Conservation (phyloP, 176 grass and related monocot genomes). For the Eragrostis curvula region DNA sequence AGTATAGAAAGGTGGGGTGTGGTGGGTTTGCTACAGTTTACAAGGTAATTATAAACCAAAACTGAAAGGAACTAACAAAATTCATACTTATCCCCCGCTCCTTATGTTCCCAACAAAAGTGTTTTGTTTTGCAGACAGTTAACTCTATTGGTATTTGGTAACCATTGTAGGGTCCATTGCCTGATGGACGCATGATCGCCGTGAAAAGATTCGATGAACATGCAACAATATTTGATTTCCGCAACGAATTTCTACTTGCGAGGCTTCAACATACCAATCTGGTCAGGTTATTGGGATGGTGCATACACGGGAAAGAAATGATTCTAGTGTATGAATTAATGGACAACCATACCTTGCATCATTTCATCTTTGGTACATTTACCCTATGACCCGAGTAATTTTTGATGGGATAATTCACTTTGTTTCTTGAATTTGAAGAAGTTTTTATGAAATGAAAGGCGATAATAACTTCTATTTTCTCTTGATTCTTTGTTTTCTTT, state of each 20-base stretch:
- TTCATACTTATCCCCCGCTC: neutral
- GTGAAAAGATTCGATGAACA: conserved; percentile 40
- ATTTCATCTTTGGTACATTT: conserved; percentile 30
- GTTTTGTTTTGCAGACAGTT: neutral
- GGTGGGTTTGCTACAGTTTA: conserved; percentile 52
- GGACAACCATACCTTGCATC: conserved; percentile 21
- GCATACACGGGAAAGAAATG: conserved; percentile 43
- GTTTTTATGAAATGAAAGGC: neutral
- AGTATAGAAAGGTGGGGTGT: neutral
- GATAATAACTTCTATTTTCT: neutral
- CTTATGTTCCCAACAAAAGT: neutral
- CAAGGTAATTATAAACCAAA: conserved; percentile 43
- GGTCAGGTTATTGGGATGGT: conserved; percentile 40
- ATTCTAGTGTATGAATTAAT: conserved; percentile 40
- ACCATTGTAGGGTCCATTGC: conserved; percentile 41
- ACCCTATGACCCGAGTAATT: neutral
- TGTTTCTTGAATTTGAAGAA: neutral
- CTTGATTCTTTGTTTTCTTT: neutral
- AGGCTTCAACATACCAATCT: conserved; percentile 49
- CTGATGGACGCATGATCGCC: conserved; percentile 36
- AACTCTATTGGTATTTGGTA: neutral
- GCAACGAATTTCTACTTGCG: conserved; percentile 40
- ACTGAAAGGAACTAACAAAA: neutral
- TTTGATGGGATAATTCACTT: neutral
- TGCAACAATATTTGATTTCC: conserved; percentile 36